Evolutionary conservation across 352 stramenopile genomes (phyloP), one percentile per base, ranked within the genome.

Genomic region (Globisporangium megalacanthum): DNA sequence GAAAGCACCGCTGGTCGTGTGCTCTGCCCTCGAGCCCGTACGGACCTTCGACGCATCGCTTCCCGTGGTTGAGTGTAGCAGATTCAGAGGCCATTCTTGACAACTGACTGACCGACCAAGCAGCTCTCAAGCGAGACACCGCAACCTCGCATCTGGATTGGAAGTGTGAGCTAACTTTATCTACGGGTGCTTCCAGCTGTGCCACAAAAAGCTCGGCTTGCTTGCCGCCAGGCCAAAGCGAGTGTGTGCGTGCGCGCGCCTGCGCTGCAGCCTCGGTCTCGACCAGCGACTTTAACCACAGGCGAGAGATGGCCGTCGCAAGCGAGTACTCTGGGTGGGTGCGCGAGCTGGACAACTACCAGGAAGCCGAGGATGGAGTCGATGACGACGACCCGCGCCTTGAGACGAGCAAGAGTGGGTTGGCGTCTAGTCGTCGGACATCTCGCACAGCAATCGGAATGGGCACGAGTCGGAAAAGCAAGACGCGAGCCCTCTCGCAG

Each of bases 401-500:
- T 42, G 59, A 65, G 19, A n/a, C 45, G 25, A 64, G 58, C 45
- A 46, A n/a, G 7, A n/a, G 39, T 11, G 29, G 14, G n/a, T 8
- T 39, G 29, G 8, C n/a, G 19, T 47, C 35, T 14, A 64, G 47
- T 44, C 36, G 52, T 2, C 52, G 60, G 33, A 56, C 59, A 1
- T 37, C 44, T 5, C 58, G 44, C 49, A 58, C 33, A 14, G 22
- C 41, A 14, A 13, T 54, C 0, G 10, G 51, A 13, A 49, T 58
- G 25, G 47, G 25, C 6, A 61, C 52, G 44, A 57, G 19, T 4
- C 19, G 52, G 6, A 65, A 65, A 65, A 22, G 15, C 1, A 65
- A 60, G 17, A 42, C 50, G 39, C 59, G 59, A 8, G 52, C 60
- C 22, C 58, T 65, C 14, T 81, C 72, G 14, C 77, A 93, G 56